Percentiles rank a stretch among this genome's conserved stretches.
Conservation (phyloP, 352 stramenopile genomes). For the Thraustotheca clavata region DNA sequence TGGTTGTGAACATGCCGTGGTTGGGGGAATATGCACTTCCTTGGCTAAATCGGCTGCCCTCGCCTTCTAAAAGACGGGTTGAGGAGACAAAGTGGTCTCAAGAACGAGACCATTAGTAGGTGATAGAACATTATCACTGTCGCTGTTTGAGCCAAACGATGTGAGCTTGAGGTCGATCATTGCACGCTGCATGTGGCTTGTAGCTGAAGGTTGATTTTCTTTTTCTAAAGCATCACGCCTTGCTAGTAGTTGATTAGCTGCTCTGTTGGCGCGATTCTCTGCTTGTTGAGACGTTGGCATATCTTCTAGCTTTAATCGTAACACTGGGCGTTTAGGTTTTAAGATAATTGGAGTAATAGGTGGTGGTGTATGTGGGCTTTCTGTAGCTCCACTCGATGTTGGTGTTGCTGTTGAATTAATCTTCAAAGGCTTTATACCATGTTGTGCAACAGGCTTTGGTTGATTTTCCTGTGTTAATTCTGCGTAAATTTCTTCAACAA, state of each 20-base stretch:
- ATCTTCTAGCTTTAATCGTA: slow-evolving; percentile 75
- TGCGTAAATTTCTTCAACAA: slow-evolving; percentile 8
- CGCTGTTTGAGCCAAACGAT: slow-evolving; percentile 57
- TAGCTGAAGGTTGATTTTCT: slow-evolving; percentile 27
- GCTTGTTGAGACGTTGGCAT: slow-evolving; percentile 82
- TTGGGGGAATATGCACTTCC: slow-evolving; percentile 82
- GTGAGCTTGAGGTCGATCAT: slow-evolving; percentile 61
- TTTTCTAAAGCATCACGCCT: slow-evolving; percentile 65
- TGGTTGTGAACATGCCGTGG: slow-evolving; percentile 81
- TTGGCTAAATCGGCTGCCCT: slow-evolving; percentile 47
- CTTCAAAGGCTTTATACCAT: neutral
- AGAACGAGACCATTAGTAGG: slow-evolving; percentile 32
- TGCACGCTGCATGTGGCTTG: slow-evolving; percentile 51
- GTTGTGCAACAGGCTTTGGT: neutral
- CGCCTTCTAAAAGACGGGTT: slow-evolving; percentile 21
- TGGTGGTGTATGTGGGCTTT: slow-evolving; percentile 12
- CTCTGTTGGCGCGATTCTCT: slow-evolving; percentile 64
- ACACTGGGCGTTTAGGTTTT: slow-evolving; percentile 42
- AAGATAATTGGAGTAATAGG: neutral
- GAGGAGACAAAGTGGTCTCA: neutral
- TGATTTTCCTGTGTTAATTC: neutral
- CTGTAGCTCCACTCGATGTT: slow-evolving; percentile 10
- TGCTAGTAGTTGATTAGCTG: slow-evolving; percentile 59
- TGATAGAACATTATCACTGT: slow-evolving; percentile 56
- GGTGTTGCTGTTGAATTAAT: neutral